A percentile compares a stretch with the other conserved stretches of the same genome.
Evolutionary conservation across 2,329 filamentous ascomycete species (phyloP).

Genomic region (Ascosphaera pollenicola): DNA sequence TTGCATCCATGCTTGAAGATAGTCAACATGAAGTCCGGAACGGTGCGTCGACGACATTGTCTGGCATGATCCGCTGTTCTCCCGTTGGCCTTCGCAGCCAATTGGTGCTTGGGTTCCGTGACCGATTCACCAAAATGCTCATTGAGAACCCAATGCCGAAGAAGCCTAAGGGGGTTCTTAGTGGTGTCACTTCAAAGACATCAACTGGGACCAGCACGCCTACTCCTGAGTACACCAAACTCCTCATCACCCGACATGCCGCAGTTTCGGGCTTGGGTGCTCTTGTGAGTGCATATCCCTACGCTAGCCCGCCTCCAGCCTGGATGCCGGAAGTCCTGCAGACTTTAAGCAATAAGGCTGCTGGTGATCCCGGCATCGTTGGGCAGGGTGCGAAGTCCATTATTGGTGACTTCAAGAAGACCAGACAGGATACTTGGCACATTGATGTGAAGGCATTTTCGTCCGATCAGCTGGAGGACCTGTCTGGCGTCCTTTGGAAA

Average conservation of each 20-base stretch:
- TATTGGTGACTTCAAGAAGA: slow-evolving; percentile 97
- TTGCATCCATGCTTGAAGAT: slow-evolving; percentile 90
- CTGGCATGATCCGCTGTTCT: slow-evolving; percentile 95
- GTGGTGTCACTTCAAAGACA: slow-evolving; percentile 11
- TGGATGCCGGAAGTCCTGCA: slow-evolving; percentile 93
- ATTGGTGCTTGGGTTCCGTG: slow-evolving; percentile 53
- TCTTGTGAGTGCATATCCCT: slow-evolving; percentile 87
- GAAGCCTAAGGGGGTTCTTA: slow-evolving; percentile 18
- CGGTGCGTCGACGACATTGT: slow-evolving; percentile 76
- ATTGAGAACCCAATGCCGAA: slow-evolving; percentile 72
- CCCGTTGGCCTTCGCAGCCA: slow-evolving; percentile 56
- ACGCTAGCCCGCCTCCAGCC: slow-evolving; percentile 68
- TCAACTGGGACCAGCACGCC: slow-evolving; percentile 26
- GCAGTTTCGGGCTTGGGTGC: slow-evolving; percentile 81
- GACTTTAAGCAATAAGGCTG: slow-evolving; percentile 61
- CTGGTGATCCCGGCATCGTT: slow-evolving; percentile 73
- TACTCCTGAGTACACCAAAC: slow-evolving; percentile 38
- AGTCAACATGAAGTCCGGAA: slow-evolving; percentile 82
- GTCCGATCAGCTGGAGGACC: slow-evolving; percentile 74
- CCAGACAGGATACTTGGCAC: slow-evolving; percentile 92
- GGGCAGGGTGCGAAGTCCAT: slow-evolving; percentile 91
- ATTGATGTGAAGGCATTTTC: slow-evolving; percentile 98
- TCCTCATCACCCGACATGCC: slow-evolving; percentile 66
- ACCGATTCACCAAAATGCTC: slow-evolving; percentile 60
- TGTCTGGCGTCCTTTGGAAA: slow-evolving; percentile 97